These are phyloP conservation scores for Bipolaris sorokiniana DNA, from an alignment of 2,329 filamentous ascomycete species.

Conservation along the genomic window DNA sequence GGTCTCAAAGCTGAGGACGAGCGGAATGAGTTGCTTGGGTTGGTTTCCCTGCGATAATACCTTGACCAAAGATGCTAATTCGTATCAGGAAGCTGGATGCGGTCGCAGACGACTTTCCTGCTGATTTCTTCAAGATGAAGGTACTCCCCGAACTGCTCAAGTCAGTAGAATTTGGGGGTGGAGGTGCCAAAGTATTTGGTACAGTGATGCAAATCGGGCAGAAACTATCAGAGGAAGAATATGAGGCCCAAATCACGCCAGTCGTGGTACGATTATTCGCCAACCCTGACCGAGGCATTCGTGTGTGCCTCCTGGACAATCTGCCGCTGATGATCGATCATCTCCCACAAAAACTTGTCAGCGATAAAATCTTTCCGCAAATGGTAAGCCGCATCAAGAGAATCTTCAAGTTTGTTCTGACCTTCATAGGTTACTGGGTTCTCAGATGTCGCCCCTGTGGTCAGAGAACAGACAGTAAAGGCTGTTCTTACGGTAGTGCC, in stretches of 20 bases:
- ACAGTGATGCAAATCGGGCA: constrained; percentile 89
- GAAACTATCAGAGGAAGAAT: constrained; percentile 89
- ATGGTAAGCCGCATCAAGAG: constrained; percentile 62
- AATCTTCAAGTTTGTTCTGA: constrained; percentile 30
- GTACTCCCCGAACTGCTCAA: constrained; percentile 95
- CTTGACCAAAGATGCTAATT: constrained; percentile 15
- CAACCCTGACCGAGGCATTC: constrained; percentile 88
- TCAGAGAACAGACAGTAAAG: constrained; percentile 95
- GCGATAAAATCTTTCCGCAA: constrained; percentile 95
- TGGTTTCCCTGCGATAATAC: background rate
- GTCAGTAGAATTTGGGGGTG: constrained; percentile 97
- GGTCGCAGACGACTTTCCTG: constrained; percentile 90
- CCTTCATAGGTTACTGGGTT: constrained; percentile 80
- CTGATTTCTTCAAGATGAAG: constrained; percentile 98
- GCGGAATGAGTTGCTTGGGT: constrained; percentile 82
- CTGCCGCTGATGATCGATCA: constrained; percentile 90
- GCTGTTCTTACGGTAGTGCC: constrained; percentile 84
- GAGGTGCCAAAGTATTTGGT: constrained; percentile 86
- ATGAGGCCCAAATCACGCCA: constrained; percentile 80
- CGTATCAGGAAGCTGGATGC: constrained; percentile 72
- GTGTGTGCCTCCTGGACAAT: constrained; percentile 89
- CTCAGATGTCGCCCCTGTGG: constrained; percentile 85
- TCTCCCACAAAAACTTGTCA: constrained; percentile 84
- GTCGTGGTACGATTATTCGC: constrained; percentile 86
- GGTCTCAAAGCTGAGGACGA: constrained; percentile 86